Evolutionary conservation across 495 filamentous ascomycete genomes (phyloP).

Genomic region (Bathelium albidoporum): DNA sequence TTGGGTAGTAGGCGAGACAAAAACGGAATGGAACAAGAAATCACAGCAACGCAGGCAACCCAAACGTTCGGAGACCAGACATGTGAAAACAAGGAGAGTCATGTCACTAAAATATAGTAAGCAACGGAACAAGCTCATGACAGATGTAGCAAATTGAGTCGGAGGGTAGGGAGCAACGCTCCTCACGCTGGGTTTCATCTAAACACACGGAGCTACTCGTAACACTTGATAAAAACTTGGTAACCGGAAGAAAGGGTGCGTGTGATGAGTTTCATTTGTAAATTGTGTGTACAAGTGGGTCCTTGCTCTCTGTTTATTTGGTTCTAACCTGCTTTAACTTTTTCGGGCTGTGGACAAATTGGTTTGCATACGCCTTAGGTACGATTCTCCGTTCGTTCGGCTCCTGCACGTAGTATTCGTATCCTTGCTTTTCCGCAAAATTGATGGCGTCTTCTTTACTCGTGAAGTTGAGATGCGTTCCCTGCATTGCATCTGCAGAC

Average conservation of each 20-base stretch:
- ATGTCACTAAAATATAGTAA: too few species aligned
- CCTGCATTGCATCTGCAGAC: constrained; percentile 85
- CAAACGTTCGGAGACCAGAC: too few species aligned
- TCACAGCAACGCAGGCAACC: too few species aligned
- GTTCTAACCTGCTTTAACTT: constrained; percentile 89
- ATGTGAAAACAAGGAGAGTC: too few species aligned
- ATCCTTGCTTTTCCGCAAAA: constrained; percentile 97
- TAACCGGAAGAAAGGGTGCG: background rate
- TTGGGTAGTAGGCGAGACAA: too few species aligned
- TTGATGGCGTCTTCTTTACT: constrained; percentile 87
- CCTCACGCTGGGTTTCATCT: too few species aligned
- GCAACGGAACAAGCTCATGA: too few species aligned
- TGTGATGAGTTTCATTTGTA: background rate
- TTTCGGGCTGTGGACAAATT: constrained; percentile 74
- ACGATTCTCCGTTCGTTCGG: constrained; percentile 76
- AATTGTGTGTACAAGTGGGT: background rate
- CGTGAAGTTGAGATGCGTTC: constrained; percentile 80
- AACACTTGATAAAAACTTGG: too few species aligned
- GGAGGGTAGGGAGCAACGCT: too few species aligned
- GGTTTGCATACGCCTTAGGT: constrained; percentile 93
- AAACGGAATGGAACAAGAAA: too few species aligned
- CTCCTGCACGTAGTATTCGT: constrained; percentile 98
- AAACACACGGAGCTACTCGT: too few species aligned
- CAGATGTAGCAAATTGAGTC: too few species aligned
- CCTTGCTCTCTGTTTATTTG: constrained; percentile 48